Evolutionary conservation across 257 asterid genomes (phyloP).

Genomic region (Gentiana straminea): DNA sequence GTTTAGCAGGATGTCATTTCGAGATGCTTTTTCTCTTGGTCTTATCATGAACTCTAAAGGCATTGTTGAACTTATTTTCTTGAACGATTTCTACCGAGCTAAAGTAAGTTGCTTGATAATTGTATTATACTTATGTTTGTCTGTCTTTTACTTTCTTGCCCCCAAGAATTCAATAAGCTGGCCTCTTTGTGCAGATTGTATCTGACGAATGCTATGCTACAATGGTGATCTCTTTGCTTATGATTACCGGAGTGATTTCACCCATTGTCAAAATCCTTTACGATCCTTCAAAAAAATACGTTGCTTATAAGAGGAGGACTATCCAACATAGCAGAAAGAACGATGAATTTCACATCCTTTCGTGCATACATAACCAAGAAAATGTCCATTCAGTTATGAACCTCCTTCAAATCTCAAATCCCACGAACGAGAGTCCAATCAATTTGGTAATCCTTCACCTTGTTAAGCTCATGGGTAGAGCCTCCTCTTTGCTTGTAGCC

Average conservation of each 20-base stretch:
- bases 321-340: conserved; percentile 32
- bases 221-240: conserved; percentile 33
- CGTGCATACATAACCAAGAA: conserved; percentile 43
- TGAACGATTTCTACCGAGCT: conserved; percentile 28
- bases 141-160: background rate
- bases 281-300: conserved; percentile 46
- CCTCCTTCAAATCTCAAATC: conserved; percentile 43
- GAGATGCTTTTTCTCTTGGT: conserved; percentile 60
- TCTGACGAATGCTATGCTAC: conserved; percentile 35
- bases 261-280: conserved; percentile 43
- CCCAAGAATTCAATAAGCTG: background rate
- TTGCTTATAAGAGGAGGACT: conserved; percentile 58
- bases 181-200: conserved; percentile 25
- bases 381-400: conserved; percentile 34
- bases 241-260: conserved; percentile 42
- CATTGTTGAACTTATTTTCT: conserved; percentile 53
- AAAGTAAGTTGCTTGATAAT: conserved; percentile 21
- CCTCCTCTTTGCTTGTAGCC: conserved; percentile 42
- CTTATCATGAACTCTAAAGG: conserved; percentile 72
- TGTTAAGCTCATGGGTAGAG: conserved; percentile 41
- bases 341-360: conserved; percentile 48
- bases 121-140: background rate
- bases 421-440: conserved; percentile 35
- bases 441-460: conserved; percentile 47
- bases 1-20: conserved; percentile 42